Conservation (phyloP, 139 green algal genomes). For the Micractinium sp. region DNA sequence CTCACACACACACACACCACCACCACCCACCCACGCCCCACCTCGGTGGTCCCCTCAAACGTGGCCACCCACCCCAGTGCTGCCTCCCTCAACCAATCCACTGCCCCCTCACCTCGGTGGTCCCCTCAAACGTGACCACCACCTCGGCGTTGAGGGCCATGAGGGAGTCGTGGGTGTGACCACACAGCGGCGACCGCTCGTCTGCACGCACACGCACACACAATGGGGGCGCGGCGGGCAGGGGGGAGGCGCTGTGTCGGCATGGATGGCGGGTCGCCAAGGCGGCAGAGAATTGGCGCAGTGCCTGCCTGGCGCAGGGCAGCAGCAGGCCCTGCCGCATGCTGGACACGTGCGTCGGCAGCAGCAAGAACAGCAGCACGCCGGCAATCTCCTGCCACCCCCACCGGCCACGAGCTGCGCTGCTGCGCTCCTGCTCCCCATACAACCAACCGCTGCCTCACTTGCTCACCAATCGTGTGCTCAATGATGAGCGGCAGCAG, state of each 20-base stretch:
- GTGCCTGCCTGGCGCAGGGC: neutral
- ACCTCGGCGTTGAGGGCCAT: constrained; percentile 76
- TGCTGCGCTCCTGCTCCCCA: neutral
- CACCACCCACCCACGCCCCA: too few relatives aligned
- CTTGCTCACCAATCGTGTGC: constrained; percentile 75
- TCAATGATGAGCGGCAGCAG: constrained; percentile 84
- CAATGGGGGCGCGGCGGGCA: too few relatives aligned
- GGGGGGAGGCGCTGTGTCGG: neutral
- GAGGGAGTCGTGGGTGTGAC: constrained; percentile 74
- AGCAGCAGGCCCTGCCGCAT: neutral
- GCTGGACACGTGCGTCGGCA: neutral
- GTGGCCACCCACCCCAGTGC: constrained; percentile 79
- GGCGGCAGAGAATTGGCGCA: neutral
- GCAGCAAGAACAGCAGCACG: neutral
- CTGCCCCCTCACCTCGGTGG: constrained; percentile 58
- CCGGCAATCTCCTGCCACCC: too few relatives aligned
- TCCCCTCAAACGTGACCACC: constrained; percentile 84
- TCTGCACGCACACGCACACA: constrained; percentile 52
- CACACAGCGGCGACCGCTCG: constrained; percentile 80
- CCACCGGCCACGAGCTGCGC: too few relatives aligned
- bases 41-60: constrained; percentile 81
- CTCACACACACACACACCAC: too few relatives aligned
- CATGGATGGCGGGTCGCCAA: too few relatives aligned
- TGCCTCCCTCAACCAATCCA: constrained; percentile 77
- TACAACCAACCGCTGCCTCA: neutral